A percentile compares a stretch with the other conserved stretches of the same genome.
These are phyloP conservation scores for Candida vaughaniae DNA, from an alignment of 805 yeast species.

Conservation along the genomic window DNA sequence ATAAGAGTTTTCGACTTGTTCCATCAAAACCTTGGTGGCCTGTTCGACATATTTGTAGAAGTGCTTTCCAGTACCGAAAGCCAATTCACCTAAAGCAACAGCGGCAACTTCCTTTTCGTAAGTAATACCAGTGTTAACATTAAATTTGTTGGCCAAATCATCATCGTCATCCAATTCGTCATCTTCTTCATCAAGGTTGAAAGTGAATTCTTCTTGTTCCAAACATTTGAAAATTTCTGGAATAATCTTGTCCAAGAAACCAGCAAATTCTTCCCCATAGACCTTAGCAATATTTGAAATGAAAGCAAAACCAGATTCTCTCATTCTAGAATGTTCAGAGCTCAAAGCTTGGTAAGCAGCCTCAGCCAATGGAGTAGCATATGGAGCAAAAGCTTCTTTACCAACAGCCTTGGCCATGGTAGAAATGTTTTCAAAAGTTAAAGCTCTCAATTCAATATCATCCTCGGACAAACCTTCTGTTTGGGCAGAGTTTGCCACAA, in stretches of 20 bases:
- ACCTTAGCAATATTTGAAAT: constrained; percentile 93
- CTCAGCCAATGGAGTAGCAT: constrained; percentile 83
- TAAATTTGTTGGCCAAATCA: constrained; percentile 67
- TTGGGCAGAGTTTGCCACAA: constrained; percentile 64
- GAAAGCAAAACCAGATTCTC: constrained; percentile 94
- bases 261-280: constrained; percentile 85
- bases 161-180: constrained; percentile 59
- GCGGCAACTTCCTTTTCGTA: constrained; percentile 96
- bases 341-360: constrained; percentile 80
- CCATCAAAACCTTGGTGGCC: constrained; percentile 59
- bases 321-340: constrained; percentile 77
- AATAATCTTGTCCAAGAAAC: constrained; percentile 77
- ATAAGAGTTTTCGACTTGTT: constrained; percentile 80
- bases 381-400: constrained; percentile 79
- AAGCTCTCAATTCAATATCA: constrained; percentile 86
- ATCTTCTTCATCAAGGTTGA: constrained; percentile 50
- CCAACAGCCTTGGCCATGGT: constrained; percentile 97
- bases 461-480: constrained; percentile 82
- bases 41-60: constrained; percentile 77
- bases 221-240: constrained; percentile 83
- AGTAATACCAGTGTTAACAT: constrained; percentile 92
- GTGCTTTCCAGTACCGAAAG: constrained; percentile 78
- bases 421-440: constrained; percentile 89
- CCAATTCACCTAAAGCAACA: constrained; percentile 84
- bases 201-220: constrained; percentile 80